These are phyloP conservation scores for Oenanthe javanica DNA, from an alignment of 140 eudicot species.

Conservation along the genomic window DNA sequence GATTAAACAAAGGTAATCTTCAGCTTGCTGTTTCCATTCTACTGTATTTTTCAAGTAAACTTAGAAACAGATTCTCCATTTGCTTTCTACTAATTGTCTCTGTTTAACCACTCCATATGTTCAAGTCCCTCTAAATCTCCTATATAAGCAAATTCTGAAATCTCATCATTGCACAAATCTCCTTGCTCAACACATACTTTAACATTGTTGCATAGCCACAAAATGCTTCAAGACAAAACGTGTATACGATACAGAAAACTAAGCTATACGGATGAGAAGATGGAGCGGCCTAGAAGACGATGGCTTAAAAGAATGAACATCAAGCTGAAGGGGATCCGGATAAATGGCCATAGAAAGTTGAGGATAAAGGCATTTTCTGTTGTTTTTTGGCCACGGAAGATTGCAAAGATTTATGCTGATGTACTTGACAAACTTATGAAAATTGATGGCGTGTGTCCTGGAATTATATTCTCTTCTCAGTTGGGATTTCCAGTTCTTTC, in stretches of 20 bases:
- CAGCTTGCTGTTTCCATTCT: constrained; percentile 18
- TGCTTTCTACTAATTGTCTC: constrained; percentile 7
- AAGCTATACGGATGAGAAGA: constrained; percentile 19
- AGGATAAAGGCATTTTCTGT: constrained; percentile 57
- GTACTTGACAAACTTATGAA: constrained; percentile 31
- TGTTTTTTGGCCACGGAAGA: constrained; percentile 37
- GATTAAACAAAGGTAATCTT: constrained; percentile 21
- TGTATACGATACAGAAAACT: constrained; percentile 50
- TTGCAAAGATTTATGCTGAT: constrained; percentile 33
- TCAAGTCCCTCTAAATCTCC: neutral
- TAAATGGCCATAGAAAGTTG: constrained; percentile 35
- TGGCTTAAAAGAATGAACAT: constrained; percentile 39
- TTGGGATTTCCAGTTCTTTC: constrained; percentile 82
- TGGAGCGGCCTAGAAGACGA: constrained; percentile 19
- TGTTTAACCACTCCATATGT: neutral
- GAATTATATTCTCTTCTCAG: constrained; percentile 45
- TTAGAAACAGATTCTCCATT: constrained; percentile 23
- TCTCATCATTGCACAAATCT: neutral
- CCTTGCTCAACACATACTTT: neutral
- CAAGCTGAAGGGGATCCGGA: constrained; percentile 39
- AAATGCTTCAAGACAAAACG: constrained; percentile 21
- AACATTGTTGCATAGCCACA: constrained; percentile 25
- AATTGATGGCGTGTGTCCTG: constrained; percentile 38
- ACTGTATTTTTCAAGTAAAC: constrained; percentile 10
- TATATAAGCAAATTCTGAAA: constrained; percentile 11